phyloP scores from a whole-genome alignment of 2,329 filamentous ascomycete genomes.

The Aspergillus fischeri region DNA sequence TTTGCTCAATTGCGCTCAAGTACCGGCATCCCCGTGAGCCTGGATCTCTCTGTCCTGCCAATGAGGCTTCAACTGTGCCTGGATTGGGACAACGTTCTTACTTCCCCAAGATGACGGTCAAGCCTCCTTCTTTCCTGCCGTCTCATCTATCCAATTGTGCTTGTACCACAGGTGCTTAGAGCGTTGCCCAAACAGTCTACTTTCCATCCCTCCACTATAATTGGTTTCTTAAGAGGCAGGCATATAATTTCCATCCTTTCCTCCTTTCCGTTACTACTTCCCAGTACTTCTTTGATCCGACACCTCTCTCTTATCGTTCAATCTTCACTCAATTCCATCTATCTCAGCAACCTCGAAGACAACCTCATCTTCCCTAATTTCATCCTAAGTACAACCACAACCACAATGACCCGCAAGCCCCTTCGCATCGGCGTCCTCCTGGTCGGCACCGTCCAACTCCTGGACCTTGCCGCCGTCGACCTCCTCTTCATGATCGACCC shows the following conservation, averaged over 20 bases:
- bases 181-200: not conserved
- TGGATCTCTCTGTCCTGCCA: not conserved
- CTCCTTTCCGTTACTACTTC: not conserved
- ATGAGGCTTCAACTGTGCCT: not conserved
- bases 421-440: slow-evolving; percentile 35
- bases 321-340: not conserved
- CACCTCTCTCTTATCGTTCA: not conserved
- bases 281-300: too few relatives aligned
- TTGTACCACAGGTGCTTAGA: not conserved
- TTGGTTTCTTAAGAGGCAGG: not conserved
- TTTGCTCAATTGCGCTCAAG: not conserved
- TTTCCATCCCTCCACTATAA: not conserved
- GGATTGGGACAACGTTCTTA: not conserved
- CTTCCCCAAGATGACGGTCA: not conserved
- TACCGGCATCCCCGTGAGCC: not conserved
- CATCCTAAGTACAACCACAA: not conserved
- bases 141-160: not conserved
- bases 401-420: slow-evolving; percentile 7
- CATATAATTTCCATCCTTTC: not conserved
- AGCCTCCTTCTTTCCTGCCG: not conserved
- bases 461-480: slow-evolving; percentile 37
- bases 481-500: slow-evolving; percentile 35
- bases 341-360: not conserved
- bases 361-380: not conserved
- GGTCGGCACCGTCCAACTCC: slow-evolving; percentile 33